phyloP scores from a whole-genome alignment of 768 basidiomycete genomes.

The Floccularia luteovirens region DNA sequence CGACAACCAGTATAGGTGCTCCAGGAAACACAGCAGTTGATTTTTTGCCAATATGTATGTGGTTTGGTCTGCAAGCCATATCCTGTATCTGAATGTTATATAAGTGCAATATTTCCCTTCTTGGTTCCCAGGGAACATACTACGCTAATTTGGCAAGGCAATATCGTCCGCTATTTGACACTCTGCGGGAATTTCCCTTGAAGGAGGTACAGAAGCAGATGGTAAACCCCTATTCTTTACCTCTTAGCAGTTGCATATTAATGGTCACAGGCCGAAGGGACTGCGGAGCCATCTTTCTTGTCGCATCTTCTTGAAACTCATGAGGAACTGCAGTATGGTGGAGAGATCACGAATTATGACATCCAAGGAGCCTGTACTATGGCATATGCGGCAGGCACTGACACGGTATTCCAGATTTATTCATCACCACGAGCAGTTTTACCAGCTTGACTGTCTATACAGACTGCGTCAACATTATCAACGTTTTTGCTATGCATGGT shows the following conservation, averaged over 20 bases:
- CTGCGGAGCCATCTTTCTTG: constrained; percentile 25
- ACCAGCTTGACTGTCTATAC: no score
- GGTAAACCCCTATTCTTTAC: no score
- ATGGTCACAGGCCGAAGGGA: constrained; percentile 20
- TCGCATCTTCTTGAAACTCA: constrained; percentile 23
- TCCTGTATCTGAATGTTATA: no score
- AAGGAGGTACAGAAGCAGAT: constrained; percentile 3
- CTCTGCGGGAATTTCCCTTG: constrained; percentile 12
- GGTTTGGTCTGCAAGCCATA: no score
- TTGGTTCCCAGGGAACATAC: constrained; percentile 16
- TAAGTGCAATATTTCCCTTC: no score
- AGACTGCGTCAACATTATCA: neutral
- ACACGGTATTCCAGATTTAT: constrained; percentile 25
- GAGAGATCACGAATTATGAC: constrained; percentile 26
- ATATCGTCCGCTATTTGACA: no score
- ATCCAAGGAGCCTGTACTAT: constrained; percentile 38
- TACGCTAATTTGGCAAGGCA: constrained; percentile 11
- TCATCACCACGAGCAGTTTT: no score
- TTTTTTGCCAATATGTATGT: neutral
- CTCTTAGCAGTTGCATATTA: no score
- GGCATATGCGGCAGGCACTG: constrained; percentile 39
- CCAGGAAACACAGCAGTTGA: neutral
- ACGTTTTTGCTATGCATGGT: constrained; percentile 23
- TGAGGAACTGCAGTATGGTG: constrained; percentile 16
- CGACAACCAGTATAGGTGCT: neutral